Evolutionary conservation across 2,329 filamentous ascomycete genomes (phyloP).

Genomic region (Colletotrichum lindemuthianum): DNA sequence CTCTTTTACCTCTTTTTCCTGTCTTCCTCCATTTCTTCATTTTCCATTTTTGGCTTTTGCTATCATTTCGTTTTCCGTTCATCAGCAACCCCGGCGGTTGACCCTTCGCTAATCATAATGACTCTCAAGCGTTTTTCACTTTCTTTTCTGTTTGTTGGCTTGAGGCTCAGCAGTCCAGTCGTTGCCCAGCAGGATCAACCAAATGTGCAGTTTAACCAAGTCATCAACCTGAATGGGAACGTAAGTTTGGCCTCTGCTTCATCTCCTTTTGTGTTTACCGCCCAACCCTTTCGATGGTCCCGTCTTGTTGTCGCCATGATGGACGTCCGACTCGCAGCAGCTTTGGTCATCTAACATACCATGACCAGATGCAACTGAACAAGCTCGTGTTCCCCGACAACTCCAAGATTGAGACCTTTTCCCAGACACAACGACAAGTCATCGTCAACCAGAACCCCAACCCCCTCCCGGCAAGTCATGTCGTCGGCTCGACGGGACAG

Average conservation of each 20-base stretch:
- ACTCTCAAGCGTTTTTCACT: slow-evolving; percentile 33
- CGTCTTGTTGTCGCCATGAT: neutral
- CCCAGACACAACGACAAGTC: slow-evolving; percentile 38
- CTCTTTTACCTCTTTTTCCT: slow-evolving; percentile 28
- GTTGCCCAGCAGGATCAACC: slow-evolving; percentile 27
- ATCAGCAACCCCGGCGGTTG: slow-evolving; percentile 33
- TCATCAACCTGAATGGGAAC: slow-evolving; percentile 39
- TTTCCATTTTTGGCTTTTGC: slow-evolving; percentile 11
- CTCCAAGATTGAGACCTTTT: slow-evolving; percentile 40
- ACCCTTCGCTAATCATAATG: slow-evolving; percentile 38
- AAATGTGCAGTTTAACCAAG: slow-evolving; percentile 38
- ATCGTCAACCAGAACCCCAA: slow-evolving; percentile 40
- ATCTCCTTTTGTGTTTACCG: neutral
- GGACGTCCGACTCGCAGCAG: neutral
- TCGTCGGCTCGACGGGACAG: slow-evolving; percentile 39
- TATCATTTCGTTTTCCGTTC: slow-evolving; percentile 4
- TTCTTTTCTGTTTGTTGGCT: slow-evolving; percentile 31
- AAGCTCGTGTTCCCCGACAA: slow-evolving; percentile 37
- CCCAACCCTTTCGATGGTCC: neutral
- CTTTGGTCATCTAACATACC: neutral
- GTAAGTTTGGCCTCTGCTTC: slow-evolving; percentile 29
- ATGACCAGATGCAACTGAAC: slow-evolving; percentile 37
- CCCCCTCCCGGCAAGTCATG: slow-evolving; percentile 37
- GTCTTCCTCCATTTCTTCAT: slow-evolving; percentile 10
- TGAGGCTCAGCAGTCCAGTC: slow-evolving; percentile 31